A percentile compares a stretch with the other conserved stretches of the same genome.
These are phyloP conservation scores for Dothidotthia symphoricarpi DNA, from an alignment of 2,329 filamentous ascomycete species.

Conservation along the genomic window DNA sequence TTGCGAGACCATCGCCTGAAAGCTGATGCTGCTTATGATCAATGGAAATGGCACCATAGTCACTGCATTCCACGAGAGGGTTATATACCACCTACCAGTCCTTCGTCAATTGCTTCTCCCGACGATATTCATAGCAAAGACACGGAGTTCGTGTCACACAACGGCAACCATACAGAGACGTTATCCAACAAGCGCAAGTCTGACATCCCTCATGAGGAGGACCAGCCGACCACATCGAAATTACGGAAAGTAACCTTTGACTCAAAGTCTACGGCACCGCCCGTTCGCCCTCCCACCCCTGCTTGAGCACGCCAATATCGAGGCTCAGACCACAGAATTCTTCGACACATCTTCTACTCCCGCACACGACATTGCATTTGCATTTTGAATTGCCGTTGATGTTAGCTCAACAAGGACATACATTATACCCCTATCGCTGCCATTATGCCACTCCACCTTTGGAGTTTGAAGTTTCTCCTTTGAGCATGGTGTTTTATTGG, in stretches of 20 bases:
- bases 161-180: constrained; percentile 1
- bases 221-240: constrained; percentile 10
- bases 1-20: constrained; percentile 16
- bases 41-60: constrained; percentile 14
- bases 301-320: constrained; percentile 3
- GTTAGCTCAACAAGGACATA: constrained; percentile 16
- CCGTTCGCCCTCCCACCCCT: constrained; percentile 14
- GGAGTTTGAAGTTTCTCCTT: neutral
- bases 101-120: constrained; percentile 2
- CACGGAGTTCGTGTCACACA: neutral
- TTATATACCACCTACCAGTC: constrained; percentile 1
- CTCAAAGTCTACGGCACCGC: constrained; percentile 8
- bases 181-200: constrained; percentile 20
- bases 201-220: constrained; percentile 10
- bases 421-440: constrained; percentile 21
- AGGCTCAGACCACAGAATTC: constrained; percentile 1
- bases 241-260: constrained; percentile 15
- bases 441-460: constrained; percentile 2
- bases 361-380: constrained; percentile 15
- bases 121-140: constrained; percentile 8
- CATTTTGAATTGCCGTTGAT: constrained; percentile 20
- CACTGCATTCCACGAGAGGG: constrained; percentile 3
- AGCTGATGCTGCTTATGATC: constrained; percentile 19
- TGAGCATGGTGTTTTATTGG: neutral
- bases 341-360: constrained; percentile 5